These are phyloP conservation scores for Termitomyces sp. DNA, from an alignment of 768 basidiomycete species.

Conservation along the genomic window DNA sequence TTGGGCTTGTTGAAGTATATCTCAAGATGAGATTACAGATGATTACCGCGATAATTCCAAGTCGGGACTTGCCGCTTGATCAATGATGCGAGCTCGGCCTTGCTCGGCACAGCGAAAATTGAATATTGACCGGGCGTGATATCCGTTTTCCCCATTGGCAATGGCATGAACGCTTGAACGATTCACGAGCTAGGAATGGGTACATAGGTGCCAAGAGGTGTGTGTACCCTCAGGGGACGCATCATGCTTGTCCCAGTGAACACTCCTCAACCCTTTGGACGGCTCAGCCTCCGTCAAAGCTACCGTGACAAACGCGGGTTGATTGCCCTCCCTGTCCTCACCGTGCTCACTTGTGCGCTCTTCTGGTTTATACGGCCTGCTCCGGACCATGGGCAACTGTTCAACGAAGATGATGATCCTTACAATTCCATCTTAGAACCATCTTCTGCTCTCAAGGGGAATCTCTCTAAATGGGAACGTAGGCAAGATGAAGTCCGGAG, in stretches of 20 bases:
- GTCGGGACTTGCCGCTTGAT: neutral
- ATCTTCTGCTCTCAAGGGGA: neutral
- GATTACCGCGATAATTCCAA: no score
- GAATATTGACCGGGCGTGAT: neutral
- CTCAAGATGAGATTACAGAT: no score
- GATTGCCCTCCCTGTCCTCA: neutral
- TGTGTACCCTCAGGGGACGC: neutral
- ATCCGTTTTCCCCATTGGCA: neutral
- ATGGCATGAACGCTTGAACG: neutral
- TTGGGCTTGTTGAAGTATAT: no score
- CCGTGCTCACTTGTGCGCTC: neutral
- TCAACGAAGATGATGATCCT: neutral
- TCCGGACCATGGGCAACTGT: neutral
- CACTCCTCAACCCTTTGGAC: neutral
- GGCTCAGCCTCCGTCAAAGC: neutral
- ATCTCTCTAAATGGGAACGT: constrained; percentile 30
- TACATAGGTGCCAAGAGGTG: neutral
- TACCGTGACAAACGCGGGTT: neutral
- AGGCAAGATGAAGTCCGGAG: constrained; percentile 48
- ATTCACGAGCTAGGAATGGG: neutral
- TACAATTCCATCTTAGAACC: neutral
- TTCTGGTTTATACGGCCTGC: neutral
- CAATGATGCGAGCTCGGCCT: neutral
- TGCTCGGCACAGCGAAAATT: neutral
- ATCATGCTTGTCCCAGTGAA: neutral